Evolutionary conservation across 2,329 filamentous ascomycete genomes (phyloP).

Genomic region (Pyricularia grisea): DNA sequence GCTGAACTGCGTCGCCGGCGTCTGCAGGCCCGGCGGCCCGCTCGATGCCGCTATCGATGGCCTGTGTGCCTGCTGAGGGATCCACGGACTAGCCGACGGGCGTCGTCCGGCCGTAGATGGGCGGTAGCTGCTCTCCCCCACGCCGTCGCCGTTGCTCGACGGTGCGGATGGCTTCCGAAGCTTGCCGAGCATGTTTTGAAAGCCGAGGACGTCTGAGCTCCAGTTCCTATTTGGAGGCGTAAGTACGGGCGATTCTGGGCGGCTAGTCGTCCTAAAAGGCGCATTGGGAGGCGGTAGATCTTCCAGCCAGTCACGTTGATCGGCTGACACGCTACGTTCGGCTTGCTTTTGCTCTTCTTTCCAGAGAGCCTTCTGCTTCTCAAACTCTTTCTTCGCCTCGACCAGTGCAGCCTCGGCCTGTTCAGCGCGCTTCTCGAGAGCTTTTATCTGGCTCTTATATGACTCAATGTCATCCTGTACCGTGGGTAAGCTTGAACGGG

Average conservation of each 20-base stretch:
- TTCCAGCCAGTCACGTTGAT: constrained; percentile 42
- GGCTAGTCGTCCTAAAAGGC: constrained; percentile 31
- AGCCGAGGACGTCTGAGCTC: constrained; percentile 42
- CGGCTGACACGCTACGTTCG: constrained; percentile 17
- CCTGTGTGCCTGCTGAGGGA: constrained; percentile 14
- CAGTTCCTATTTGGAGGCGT: constrained; percentile 38
- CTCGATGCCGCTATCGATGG: constrained; percentile 24
- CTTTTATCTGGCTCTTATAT: constrained; percentile 49
- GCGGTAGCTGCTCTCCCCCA: constrained; percentile 23
- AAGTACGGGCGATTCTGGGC: constrained; percentile 46
- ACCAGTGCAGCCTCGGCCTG: constrained; percentile 56
- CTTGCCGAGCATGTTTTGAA: constrained; percentile 31
- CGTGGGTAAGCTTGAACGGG: constrained; percentile 52
- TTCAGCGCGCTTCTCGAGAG: constrained; percentile 55
- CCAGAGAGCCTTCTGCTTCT: constrained; percentile 33
- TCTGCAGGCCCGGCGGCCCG: constrained; percentile 1
- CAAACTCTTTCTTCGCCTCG: constrained; percentile 40
- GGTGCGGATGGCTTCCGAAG: constrained; percentile 38
- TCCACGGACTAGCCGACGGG: constrained; percentile 35
- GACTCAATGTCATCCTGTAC: constrained; percentile 55
- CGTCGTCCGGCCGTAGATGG: constrained; percentile 27
- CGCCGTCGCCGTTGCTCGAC: constrained; percentile 35
- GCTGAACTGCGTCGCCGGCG: constrained; percentile 29
- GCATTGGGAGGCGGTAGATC: constrained; percentile 25
- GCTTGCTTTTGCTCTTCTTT: constrained; percentile 17